Evolutionary conservation across 345 rosid genomes (phyloP).

Genomic region (Iberis pinnata): DNA sequence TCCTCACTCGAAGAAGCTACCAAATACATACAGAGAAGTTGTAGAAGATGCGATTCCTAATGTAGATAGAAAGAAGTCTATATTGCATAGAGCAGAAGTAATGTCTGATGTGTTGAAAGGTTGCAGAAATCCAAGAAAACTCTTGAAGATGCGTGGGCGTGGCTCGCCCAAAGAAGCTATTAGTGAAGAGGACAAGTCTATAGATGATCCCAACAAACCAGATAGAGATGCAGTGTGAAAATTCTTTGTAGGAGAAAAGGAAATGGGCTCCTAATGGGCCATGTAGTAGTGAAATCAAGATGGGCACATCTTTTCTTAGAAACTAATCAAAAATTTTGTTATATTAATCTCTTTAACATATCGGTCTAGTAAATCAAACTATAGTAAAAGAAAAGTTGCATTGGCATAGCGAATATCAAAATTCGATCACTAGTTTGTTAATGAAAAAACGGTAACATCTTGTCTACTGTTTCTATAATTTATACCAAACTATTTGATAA

Average conservation of each 20-base stretch:
- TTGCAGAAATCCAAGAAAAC: constrained; percentile 58
- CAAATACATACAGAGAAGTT: constrained; percentile 37
- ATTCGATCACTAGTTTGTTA: too few species aligned
- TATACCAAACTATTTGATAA: too few species aligned
- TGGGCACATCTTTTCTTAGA: too few species aligned
- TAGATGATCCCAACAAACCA: constrained; percentile 12
- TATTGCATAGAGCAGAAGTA: constrained; percentile 65
- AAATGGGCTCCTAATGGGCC: not conserved
- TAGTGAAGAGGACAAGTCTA: constrained; percentile 26
- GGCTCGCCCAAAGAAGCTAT: constrained; percentile 27
- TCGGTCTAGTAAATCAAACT: too few species aligned
- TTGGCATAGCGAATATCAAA: too few species aligned
- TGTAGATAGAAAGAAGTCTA: constrained; percentile 43
- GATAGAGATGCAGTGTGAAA: not conserved
- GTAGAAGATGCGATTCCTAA: constrained; percentile 19
- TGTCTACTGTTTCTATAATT: too few species aligned
- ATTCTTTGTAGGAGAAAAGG: not conserved
- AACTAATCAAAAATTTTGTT: not conserved
- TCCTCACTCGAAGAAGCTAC: constrained; percentile 56
- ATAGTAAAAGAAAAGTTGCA: too few species aligned
- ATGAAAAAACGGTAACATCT: too few species aligned
- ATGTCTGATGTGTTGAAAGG: constrained; percentile 65
- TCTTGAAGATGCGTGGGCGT: constrained; percentile 47
- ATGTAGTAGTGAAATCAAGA: not conserved
- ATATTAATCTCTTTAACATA: too few species aligned